Base-by-base conservation (phyloP, 192 early-diverging fungal species). In the Geranomyces michiganensis region DNA sequence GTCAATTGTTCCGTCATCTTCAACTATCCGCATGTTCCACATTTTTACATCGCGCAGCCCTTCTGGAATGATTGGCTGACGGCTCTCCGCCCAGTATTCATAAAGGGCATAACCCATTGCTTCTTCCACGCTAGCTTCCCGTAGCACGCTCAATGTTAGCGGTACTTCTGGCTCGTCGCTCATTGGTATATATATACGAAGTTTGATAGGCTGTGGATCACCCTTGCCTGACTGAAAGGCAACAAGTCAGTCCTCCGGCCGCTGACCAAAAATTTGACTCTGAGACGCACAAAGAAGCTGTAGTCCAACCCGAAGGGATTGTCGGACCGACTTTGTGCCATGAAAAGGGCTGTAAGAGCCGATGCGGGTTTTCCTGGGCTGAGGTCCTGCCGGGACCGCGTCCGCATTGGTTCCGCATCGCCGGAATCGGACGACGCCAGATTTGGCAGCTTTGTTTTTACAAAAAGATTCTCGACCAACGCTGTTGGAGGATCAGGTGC, bases 1-100 rank as follows among this genome's bases (percentile, higher is more conserved):
- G 71, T 99, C 97, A 41, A 99, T 89, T 44, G 89, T 89, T 22
- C 97, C 97, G 80, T 97, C 97, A 66, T 94, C 94, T 70, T 97
- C 96, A 0, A 91, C 94, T 73, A 99, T 97, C 44, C 93, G 83
- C 74, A 99, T 78, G 21, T 89, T 89, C 97, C 97, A 99, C 72
- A 85, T 76, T 2, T 83, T 85, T 14, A 95, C 87, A 59, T 93
- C 87, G 24, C 82, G 85, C 29, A 84, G 69, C 9, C 89, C 81
- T 6, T 76, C 77, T 3, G 87, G 88, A 21, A 98, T 72, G 19
- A 72, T 65, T 14, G 96, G 92, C 30, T 75, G 44, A 26, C 84
- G 66, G 12, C 84, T 85, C 36, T 91, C 85, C 53, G 94, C 90
- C 36, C 90, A 82, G 78, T 97, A 96, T 73, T 93, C 91, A 74